Base-by-base conservation (phyloP, 805 yeast genomes). In the Saccharomycopsis synnaedendra region DNA sequence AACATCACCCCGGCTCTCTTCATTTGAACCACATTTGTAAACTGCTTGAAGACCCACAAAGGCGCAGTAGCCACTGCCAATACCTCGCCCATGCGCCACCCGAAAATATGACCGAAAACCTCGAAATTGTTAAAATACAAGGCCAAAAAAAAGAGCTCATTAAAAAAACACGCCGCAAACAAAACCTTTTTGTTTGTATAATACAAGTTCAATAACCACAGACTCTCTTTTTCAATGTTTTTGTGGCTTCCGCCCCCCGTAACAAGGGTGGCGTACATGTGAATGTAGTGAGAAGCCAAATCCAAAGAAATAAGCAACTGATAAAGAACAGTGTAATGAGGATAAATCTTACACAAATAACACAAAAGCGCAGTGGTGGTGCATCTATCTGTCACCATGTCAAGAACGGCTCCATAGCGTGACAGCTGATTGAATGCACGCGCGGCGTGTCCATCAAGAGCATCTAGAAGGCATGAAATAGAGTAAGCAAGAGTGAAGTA, bases 381-480 rank as follows among this genome's bases (percentile, higher is more conserved):
- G 62, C 97, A 93, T 60, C 99, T 75, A 64, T 93, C 99, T 19
- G 98, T 90, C 33, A 93, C 97, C 99, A 93, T 93, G 65, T 93
- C 99, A 57, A 93, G 74, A 27, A 94, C 95, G 19, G 98, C 97
- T 36, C 99, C 99, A 56, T 87, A 86, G 56, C 78, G 75, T 33
- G 97, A 85, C 10, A 95, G 82, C 64, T 93, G 99, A 62, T 85
- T 78, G 62, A 72, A 86, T 58, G 74, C 75, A 54, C 99, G 75
- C 4, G 99, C 99, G 49, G 96, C 95, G 47, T 82, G 80, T 3
- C 99, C 99, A 63, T 93, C 99, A 49, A 88, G 76, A 0, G 99
- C 99, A 65, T 93, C 99, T 53, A 93, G 70, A 48, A 93, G 70
- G 57, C 98, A 94, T 8, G 96, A 87, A 19, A 87, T 70, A 10